Evolutionary conservation across 352 stramenopile genomes (phyloP).

Genomic region (Phytopythium oedochilum): DNA sequence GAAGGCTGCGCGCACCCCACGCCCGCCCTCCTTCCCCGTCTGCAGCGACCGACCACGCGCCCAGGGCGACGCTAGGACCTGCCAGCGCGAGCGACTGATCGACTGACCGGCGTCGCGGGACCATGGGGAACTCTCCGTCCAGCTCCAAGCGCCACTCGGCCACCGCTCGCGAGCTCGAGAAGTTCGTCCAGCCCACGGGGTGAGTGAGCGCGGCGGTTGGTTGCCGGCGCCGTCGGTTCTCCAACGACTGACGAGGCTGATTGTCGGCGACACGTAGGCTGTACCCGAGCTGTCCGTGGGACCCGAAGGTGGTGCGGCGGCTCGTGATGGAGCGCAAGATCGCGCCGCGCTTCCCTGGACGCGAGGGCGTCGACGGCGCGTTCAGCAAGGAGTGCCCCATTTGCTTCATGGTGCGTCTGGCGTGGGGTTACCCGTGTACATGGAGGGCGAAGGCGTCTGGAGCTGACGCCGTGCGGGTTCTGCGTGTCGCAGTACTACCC

Average conservation of each 20-base stretch:
- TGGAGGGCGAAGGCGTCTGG: too few species aligned
- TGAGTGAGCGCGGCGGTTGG: too few species aligned
- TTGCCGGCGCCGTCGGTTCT: too few species aligned
- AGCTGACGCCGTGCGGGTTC: too few species aligned
- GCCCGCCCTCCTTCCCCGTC: background rate
- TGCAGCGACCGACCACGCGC: background rate
- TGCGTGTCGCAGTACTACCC: slow-evolving; percentile 56
- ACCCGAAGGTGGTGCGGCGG: slow-evolving; percentile 49
- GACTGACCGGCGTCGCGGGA: background rate
- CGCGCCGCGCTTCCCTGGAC: slow-evolving; percentile 62
- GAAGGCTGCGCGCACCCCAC: background rate
- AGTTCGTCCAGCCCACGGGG: slow-evolving; percentile 60
- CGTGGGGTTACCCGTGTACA: too few species aligned
- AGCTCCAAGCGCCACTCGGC: slow-evolving; percentile 30
- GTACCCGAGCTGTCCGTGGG: slow-evolving; percentile 77
- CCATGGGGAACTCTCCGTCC: slow-evolving; percentile 72
- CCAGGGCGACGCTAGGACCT: too few species aligned
- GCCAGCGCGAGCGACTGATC: background rate
- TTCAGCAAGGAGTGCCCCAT: slow-evolving; percentile 81
- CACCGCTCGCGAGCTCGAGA: slow-evolving; percentile 54
- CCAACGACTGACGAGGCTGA: background rate
- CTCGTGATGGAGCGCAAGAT: slow-evolving; percentile 74
- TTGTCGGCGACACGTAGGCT: slow-evolving; percentile 26
- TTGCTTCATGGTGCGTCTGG: slow-evolving; percentile 60
- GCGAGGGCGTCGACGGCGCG: slow-evolving; percentile 48